phyloP scores from a whole-genome alignment of 257 asterid species.

The Nicotiana tomentosiformis region DNA sequence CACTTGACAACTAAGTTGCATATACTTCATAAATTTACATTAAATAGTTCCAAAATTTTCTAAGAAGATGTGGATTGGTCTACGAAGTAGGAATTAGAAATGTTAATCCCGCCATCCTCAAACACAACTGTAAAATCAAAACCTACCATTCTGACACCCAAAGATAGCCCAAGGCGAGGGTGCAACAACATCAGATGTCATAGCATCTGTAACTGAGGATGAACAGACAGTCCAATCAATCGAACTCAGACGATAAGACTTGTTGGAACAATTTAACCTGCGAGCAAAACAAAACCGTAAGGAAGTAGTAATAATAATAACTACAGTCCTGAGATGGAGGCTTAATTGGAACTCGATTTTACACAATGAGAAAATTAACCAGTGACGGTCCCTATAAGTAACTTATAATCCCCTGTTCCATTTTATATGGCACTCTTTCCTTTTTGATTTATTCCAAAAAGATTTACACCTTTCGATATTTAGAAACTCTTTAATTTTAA shows the following conservation, averaged over 20 bases:
- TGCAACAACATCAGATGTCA: conserved; percentile 78
- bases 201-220: conserved; percentile 61
- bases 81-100: background rate
- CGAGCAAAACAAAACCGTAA: background rate
- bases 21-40: background rate
- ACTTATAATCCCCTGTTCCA: background rate
- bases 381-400: background rate
- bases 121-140: conserved; percentile 11
- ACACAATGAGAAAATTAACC: background rate
- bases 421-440: background rate
- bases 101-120: conserved; percentile 11
- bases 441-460: background rate
- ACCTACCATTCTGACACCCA: conserved; percentile 91
- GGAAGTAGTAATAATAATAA: background rate
- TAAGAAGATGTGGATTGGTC: background rate
- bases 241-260: conserved; percentile 43
- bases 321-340: background rate
- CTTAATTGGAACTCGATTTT: background rate
- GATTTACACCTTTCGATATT: background rate
- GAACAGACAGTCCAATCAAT: conserved; percentile 78
- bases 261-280: conserved; percentile 61
- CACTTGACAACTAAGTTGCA: background rate
- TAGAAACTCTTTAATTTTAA: background rate
- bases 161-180: conserved; percentile 95
- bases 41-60: background rate